Evolutionary conservation across 2,329 filamentous ascomycete species (phyloP), one percentile per base, ranked within the genome.

Genomic region (Boeremia exigua): DNA sequence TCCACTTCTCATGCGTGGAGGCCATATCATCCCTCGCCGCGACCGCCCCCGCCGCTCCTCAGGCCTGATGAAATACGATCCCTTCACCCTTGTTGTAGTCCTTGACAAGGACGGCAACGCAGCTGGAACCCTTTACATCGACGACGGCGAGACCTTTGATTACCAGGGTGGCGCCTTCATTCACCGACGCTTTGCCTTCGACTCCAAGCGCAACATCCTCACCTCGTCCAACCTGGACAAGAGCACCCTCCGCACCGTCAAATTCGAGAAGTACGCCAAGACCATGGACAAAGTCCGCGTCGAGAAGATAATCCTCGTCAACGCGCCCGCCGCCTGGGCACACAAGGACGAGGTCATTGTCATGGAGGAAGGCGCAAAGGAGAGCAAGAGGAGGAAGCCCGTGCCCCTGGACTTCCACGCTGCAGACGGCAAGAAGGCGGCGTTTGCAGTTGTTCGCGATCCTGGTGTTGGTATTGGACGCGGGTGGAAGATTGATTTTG

Each of bases 101-200:
- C 80, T 96, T 14, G 81, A 85, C 63, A 85, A 86, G 63, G 81
- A 84, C 29, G 87, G 89, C 48, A 85, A 88, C 66, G 92, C 94
- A 0, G 84, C 88, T 43, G 95, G 95, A 27, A 88, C 90, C 44
- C 80, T 99, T 7, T 99, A 99, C 70, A 81, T 92, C 28, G 95
- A 99, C 70, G 95, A 99, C 63, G 95, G 95, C 43, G 93, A 98
- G 76, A 90, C 89, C 0, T 99, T 93, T 65, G 92, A 96, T 51
- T 92, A 91, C 71, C 82, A 96, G 74, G 81, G 87, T 60, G 94
- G 93, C 10, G 92, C 92, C 59, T 96, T 90, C 76, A 93, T 98
- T 66, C 88, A 96, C 78, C 90, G 92, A 56, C 83, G 81, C 57
- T 97, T 99, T 78, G 80, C 79, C 23, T 89, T 93, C 58, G 78